Base-by-base conservation (phyloP, 306 rosid species). In the Argentina anserina region DNA sequence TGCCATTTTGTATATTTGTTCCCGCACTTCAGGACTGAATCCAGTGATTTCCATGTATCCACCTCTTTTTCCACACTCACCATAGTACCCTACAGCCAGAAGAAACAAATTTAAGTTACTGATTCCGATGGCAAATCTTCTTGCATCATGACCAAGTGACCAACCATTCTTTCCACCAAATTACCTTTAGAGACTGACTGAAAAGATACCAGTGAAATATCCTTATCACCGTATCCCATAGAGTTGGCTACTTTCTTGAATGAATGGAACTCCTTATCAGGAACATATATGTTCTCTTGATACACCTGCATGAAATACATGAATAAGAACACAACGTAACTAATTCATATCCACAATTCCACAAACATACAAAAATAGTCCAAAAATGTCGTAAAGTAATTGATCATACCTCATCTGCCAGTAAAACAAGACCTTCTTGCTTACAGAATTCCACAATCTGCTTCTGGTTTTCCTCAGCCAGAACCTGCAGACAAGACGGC, bases 1-100 rank as follows among this genome's bases (percentile, higher is more conserved):
- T 21, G 98, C 85, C 78, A 90, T 64, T 83, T 93, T 93, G 83
- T 93, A 93, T 68, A 93, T 79, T 80, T 93, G 98, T 63, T 93
- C 98, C 80, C 89, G 86, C 76, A 90, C 85, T 5, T 86, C 96
- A 62, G 91, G 56, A 81, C 88, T 81, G 70, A 93, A 89, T 13
- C 98, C 98, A 37, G 98, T 89, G 74, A 89, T 85, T 79, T 90
- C 97, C 98, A 90, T 93, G 78, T 93, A 93, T 45, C 98, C 98
- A 74, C 98, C 98, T 79, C 97, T 83, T 72, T 89, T 93, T 53
- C 98, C 97, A 74, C 98, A 93, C 84, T 93, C 98, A 36, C 98
- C 97, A 43, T 93, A 39, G 77, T 84, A 90, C 67, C 97, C 98
- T 93, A 80, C 62, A 76, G 17, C 55, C 76, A 81, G 49, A 20